phyloP scores from a whole-genome alignment of 148 eudicot species.

The Beta vulgaris region DNA sequence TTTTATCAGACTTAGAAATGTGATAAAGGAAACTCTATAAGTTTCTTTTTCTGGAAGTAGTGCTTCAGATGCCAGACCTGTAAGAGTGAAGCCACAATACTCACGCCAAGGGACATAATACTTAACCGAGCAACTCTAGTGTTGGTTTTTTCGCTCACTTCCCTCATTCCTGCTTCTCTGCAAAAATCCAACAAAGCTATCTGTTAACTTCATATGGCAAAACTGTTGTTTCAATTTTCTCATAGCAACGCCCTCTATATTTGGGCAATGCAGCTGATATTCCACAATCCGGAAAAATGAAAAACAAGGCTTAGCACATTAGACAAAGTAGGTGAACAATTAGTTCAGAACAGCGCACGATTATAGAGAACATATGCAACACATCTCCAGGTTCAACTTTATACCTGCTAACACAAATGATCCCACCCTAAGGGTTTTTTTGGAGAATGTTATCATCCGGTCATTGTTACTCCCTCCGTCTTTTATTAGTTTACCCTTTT shows the following conservation, averaged over 20 bases:
- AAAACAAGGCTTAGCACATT: not conserved
- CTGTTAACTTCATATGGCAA: not conserved
- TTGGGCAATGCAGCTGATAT: not conserved
- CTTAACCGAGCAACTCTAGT: constrained; percentile 67
- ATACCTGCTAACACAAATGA: too few species aligned
- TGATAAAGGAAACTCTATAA: constrained; percentile 39
- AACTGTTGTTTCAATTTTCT: not conserved
- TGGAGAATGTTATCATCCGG: not conserved
- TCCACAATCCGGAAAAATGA: not conserved
- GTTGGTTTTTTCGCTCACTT: constrained; percentile 64
- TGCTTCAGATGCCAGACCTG: constrained; percentile 62
- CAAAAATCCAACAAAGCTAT: not conserved
- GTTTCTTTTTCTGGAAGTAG: constrained; percentile 71
- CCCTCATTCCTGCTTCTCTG: constrained; percentile 81
- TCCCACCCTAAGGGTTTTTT: not conserved
- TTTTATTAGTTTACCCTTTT: not conserved
- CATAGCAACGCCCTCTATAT: not conserved
- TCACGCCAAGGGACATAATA: constrained; percentile 55
- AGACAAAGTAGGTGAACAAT: not conserved
- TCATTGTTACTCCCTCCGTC: not conserved
- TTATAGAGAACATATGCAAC: not conserved
- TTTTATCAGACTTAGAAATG: not conserved
- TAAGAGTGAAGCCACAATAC: constrained; percentile 47
- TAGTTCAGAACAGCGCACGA: not conserved
- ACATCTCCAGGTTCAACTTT: not conserved